These are phyloP conservation scores for Trichocladium uniseriatum DNA, from an alignment of 495 filamentous ascomycete genomes.

Conservation along the genomic window DNA sequence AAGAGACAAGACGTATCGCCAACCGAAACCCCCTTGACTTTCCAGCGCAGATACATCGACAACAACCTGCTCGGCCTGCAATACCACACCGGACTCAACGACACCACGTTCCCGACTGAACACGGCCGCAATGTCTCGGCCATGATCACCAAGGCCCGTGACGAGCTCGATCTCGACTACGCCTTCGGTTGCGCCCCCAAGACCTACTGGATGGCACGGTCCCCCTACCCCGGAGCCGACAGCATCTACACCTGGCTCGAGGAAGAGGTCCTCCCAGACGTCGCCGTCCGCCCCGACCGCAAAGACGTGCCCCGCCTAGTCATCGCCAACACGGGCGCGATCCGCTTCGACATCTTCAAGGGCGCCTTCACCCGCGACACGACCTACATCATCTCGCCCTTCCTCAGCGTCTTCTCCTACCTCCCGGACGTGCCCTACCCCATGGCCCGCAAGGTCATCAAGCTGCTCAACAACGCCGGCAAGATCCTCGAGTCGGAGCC, in stretches of 20 bases:
- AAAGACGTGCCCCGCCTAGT: constrained; percentile 50
- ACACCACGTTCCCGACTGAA: constrained; percentile 64
- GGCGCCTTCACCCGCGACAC: constrained; percentile 81
- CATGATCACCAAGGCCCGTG: constrained; percentile 62
- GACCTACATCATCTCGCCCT: constrained; percentile 78
- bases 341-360: constrained; percentile 92
- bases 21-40: constrained; percentile 30
- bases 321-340: constrained; percentile 78
- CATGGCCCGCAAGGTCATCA: constrained; percentile 58
- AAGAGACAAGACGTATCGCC: constrained; percentile 23
- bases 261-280: constrained; percentile 57
- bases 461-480: constrained; percentile 63
- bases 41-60: constrained; percentile 81
- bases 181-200: constrained; percentile 74
- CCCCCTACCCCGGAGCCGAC: constrained; percentile 54
- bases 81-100: constrained; percentile 67
- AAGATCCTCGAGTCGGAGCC: constrained; percentile 39
- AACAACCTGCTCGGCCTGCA: constrained; percentile 83
- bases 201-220: constrained; percentile 70
- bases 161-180: constrained; percentile 60
- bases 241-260: constrained; percentile 80
- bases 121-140: constrained; percentile 63
- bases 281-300: constrained; percentile 36
- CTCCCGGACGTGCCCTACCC: constrained; percentile 70
- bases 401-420: constrained; percentile 69